Base-by-base conservation (phyloP, 768 basidiomycete species). In the Lentinula edodes region DNA sequence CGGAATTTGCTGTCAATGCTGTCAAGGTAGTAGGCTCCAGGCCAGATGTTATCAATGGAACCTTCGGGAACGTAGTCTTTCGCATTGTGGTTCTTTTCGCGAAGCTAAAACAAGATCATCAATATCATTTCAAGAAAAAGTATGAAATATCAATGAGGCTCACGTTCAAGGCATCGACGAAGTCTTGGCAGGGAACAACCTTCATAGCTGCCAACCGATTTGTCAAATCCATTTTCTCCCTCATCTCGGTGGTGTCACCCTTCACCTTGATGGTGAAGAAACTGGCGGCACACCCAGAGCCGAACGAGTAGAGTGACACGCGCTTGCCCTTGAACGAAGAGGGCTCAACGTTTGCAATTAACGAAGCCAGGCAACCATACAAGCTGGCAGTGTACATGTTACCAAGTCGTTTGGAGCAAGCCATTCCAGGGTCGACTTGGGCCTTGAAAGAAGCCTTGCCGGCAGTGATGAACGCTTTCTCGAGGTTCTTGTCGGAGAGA, bases 301-400 rank as follows among this genome's bases (percentile, higher is more conserved):
- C 97, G 73, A 95, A 99, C n/a, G 93, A 93, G 80, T 94, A 99
- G 82, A 98, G 81, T 68, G 87, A 89, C 71, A 96, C 80, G 32
- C 95, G 88, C 82, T 95, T 97, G 76, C 85, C 88, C 68, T 79
- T 74, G 58, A 95, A 79, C 65, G 85, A 80, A 6, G 82, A 73
- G 8, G 91, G 87, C 67, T 87, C 85, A 42, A 92, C 84, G 28
- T 81, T 80, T 50, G 90, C 83, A 46, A 99, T 71, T 34, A 98
- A 79, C 7, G 91, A 93, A 42, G 95, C 91, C 62, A 99, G 86
- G 66, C 94, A 95, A 50, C 93, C 95, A 72, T 95, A 98, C 10
- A 99, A 81, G 15, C 93, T 95, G 13, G 90, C 97, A 12, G 97
- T 96, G 83, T 99, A 98, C 90, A 95, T 96, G 86, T 99, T 98